phyloP scores from a whole-genome alignment of 208 protist genomes.

The Leishmania amazonensis region DNA sequence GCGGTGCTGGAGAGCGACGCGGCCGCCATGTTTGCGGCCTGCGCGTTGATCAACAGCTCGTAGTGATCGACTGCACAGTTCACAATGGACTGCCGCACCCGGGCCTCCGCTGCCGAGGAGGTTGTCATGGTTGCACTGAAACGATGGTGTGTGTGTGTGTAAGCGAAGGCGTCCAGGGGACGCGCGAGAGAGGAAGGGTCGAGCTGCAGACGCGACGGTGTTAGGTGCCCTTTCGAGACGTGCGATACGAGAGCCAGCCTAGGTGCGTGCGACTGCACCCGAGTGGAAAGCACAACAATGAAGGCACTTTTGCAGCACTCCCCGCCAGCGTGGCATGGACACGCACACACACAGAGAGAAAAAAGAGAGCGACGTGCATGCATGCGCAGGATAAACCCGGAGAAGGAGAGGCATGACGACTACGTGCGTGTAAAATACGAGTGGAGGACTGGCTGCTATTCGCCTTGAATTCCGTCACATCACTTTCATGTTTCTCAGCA shows the following conservation, averaged over 20 bases:
- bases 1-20: slow-evolving; percentile 37
- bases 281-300: background rate
- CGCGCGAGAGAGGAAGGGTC: background rate
- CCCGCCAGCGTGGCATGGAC: background rate
- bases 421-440: background rate
- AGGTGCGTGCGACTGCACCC: background rate
- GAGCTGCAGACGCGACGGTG: background rate
- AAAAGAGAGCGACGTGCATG: background rate
- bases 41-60: slow-evolving; percentile 56
- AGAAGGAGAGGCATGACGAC: background rate
- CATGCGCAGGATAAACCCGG: background rate
- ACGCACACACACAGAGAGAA: background rate
- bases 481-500: background rate
- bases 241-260: background rate
- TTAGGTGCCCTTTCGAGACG: background rate
- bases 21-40: slow-evolving; percentile 54
- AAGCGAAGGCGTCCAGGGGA: background rate
- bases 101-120: slow-evolving; percentile 37
- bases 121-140: slow-evolving; percentile 6
- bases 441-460: background rate
- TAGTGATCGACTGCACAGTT: slow-evolving; percentile 74
- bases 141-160: background rate
- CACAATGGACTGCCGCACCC: slow-evolving; percentile 57
- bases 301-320: background rate
- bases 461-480: background rate